Percentiles rank a stretch among this genome's conserved stretches.
phyloP scores from a whole-genome alignment of 176 grass and related monocot species.

The Carex scoparia region DNA sequence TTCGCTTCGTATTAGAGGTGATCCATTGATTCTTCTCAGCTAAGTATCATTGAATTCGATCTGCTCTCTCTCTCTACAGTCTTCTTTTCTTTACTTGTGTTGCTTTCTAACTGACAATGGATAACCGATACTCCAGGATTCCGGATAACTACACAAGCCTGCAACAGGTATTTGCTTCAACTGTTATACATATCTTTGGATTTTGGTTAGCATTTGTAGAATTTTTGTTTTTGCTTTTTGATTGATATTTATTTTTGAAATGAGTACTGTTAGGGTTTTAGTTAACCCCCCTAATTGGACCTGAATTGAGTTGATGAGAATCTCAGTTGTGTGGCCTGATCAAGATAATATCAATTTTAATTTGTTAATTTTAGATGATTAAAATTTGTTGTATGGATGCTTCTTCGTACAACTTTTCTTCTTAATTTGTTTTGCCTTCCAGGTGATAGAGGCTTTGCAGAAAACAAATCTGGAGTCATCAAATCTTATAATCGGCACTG shows the following conservation, averaged over 20 bases:
- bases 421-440: neutral
- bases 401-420: neutral
- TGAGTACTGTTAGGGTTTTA: neutral
- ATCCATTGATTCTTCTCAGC: neutral
- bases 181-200: too few species aligned
- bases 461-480: slow-evolving; percentile 15
- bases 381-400: neutral
- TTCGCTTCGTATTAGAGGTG: neutral
- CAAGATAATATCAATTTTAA: neutral
- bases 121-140: neutral
- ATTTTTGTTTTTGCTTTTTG: too few species aligned
- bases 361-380: neutral
- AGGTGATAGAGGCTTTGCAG: slow-evolving; percentile 14
- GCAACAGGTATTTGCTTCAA: neutral
- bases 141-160: neutral
- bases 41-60: neutral
- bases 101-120: neutral
- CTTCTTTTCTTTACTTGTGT: neutral
- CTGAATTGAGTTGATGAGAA: neutral
- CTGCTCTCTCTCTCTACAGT: neutral
- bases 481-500: slow-evolving; percentile 20
- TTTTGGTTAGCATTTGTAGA: too few species aligned
- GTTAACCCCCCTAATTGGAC: neutral
- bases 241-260: neutral
- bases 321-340: neutral